Evolutionary conservation across 2,329 filamentous ascomycete genomes (phyloP), one percentile per base, ranked within the genome.

Genomic region (Alternaria metachromatica): DNA sequence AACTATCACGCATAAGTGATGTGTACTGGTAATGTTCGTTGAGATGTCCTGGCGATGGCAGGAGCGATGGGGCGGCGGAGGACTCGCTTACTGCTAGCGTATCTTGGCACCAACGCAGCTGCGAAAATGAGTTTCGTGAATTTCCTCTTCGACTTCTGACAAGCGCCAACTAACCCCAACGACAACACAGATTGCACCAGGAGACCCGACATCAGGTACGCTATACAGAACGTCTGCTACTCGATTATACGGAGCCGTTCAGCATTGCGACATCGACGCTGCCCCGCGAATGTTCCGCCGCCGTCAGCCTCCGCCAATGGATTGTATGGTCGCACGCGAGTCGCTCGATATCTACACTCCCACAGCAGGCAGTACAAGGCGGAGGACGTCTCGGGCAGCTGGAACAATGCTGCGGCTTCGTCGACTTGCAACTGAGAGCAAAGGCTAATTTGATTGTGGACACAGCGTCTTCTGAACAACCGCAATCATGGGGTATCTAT

Each of bases 401-500:
- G 58, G 55, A 37, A 51, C 65, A 64, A 43, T 60, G 66, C 65
- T 67, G 65, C 63, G 59, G 64, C 69, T 61, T 62, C 58, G 58
- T 54, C n/a, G 25, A 41, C 12, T 26, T 23, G 18, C 11, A 45
- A 61, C 51, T 28, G 55, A 66, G 66, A 64, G 63, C 62, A 69
- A 45, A 41, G 60, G 74, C 76, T 78, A 75, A 78, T 68, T 71
- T 63, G 57, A 67, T 61, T 71, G 62, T 70, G 60, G 66, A 65
- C 65, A 65, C 66, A 79, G 75, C 68, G 75, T 79, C 78, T 80
- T 80, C 81, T 84, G 80, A 81, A 78, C 76, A 76, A 80, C 74
- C 80, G 83, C 82, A 84, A 84, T 78, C 80, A 85, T 85, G 84
- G 84, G 83, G 83, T 85, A 84, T 80, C 73, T 77, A 73, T 60